These are phyloP conservation scores for Mrakia hoshinonis DNA, from an alignment of 768 basidiomycete species.

Conservation along the genomic window DNA sequence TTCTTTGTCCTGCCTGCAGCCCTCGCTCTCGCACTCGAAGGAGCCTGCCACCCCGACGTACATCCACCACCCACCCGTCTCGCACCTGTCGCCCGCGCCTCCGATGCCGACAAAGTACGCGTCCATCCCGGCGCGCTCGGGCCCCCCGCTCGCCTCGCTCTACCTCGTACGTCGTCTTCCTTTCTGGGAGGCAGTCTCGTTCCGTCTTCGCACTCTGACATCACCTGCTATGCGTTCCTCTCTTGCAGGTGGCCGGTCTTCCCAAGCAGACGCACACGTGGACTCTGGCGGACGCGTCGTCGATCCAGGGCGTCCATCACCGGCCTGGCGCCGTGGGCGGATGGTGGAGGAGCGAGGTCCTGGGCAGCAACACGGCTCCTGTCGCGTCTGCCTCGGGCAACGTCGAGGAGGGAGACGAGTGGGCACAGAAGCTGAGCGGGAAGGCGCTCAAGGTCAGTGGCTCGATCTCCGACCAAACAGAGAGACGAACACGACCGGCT, in stretches of 20 bases:
- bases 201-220: background rate
- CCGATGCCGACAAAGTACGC: background rate
- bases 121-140: background rate
- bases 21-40: constrained; percentile 37
- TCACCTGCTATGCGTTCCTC: no score
- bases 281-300: background rate
- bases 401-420: constrained; percentile 43
- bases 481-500: background rate
- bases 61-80: constrained; percentile 12
- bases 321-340: constrained; percentile 73
- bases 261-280: constrained; percentile 52
- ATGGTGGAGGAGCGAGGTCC: constrained; percentile 86
- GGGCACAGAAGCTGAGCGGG: constrained; percentile 37
- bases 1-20: constrained; percentile 48
- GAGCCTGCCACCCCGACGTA: constrained; percentile 1
- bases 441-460: constrained; percentile 72
- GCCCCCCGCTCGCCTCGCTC: constrained; percentile 33
- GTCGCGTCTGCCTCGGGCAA: constrained; percentile 53
- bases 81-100: constrained; percentile 39
- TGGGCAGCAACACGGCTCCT: constrained; percentile 65
- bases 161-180: constrained; percentile 34
- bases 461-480: background rate
- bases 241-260: constrained; percentile 48
- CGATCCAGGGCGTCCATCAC: constrained; percentile 71
- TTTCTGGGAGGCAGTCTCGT: background rate